These are phyloP conservation scores for Candida frijolesensis DNA, from an alignment of 1,139 yeast genomes.

Conservation along the genomic window DNA sequence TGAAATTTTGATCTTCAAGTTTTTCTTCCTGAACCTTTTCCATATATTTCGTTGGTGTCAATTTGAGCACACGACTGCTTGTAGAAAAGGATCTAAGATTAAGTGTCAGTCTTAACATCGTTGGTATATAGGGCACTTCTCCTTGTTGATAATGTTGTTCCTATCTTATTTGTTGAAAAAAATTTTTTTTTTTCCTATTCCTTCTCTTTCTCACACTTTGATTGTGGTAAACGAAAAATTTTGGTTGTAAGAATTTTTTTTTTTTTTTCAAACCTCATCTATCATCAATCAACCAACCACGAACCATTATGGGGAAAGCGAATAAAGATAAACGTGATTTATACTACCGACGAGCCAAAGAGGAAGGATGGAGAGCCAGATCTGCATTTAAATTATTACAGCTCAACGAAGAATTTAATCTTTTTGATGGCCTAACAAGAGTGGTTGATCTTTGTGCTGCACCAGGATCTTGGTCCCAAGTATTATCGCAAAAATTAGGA, in stretches of 20 bases:
- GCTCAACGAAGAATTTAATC: slow-evolving; percentile 82
- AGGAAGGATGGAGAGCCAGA: slow-evolving; percentile 96
- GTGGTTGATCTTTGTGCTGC: slow-evolving; percentile 99
- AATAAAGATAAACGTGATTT: slow-evolving; percentile 94
- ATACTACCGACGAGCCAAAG: slow-evolving; percentile 89
- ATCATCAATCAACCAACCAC: slow-evolving; percentile 2
- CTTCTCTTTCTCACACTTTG: background rate
- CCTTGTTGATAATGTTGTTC: background rate
- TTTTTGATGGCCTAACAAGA: slow-evolving; percentile 64
- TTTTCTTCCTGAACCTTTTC: slow-evolving; percentile 28
- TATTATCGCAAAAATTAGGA: slow-evolving; percentile 69
- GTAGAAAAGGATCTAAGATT: slow-evolving; percentile 9
- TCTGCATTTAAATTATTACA: slow-evolving; percentile 93
- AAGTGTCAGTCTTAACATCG: background rate
- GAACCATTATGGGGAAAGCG: slow-evolving; percentile 76
- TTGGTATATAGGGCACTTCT: background rate
- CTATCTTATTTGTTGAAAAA: slow-evolving; percentile 3
- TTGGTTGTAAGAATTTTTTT: slow-evolving; percentile 4
- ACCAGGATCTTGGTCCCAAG: slow-evolving; percentile 99
- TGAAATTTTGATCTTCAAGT: slow-evolving; percentile 33
- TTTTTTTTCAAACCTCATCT: slow-evolving; percentile 1
- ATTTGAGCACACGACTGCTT: slow-evolving; percentile 8
- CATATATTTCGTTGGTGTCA: slow-evolving; percentile 34
- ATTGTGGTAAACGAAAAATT: background rate
- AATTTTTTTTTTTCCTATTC: background rate